Base-by-base conservation (phyloP, 768 basidiomycete genomes). In the Boletus tylopilopsis region DNA sequence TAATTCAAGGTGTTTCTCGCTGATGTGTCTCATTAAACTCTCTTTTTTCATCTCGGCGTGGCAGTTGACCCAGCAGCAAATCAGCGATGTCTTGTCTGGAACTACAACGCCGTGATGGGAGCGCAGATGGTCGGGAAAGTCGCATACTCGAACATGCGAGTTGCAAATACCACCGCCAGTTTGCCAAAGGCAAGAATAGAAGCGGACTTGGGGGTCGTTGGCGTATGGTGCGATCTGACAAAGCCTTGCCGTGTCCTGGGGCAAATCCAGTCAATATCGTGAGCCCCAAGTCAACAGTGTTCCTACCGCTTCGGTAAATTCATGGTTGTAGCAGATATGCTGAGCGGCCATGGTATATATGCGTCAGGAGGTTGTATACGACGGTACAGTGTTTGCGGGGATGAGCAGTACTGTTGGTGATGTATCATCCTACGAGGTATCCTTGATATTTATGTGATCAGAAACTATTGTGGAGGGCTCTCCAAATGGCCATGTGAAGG, bases 1-100 rank as follows among this genome's bases (percentile, higher is more conserved):
- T 22, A 42, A 36, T 38, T 51, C 49, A 16, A 67, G 54, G 21
- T 67, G 66, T 25, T 21, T 50, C 36, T 67, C 66, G 22, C 54
- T 55, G 18, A 67, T 32, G 18, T 69, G 66, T n/a, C 67, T 54
- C 19, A 47, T 25, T 15, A 67, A 19, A 21, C 60, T 61, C 47
- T 67, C 65, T 34, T 41, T 67, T 13, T 49, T 69, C 61, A 69
- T 63, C 0, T 38, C 43, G 8, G 23, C 0, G 4, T 3, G 19
- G 24, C 66, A 69, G 10, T 32, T 30, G 18, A 15, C 3, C 66
- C 66, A 67, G 24, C 7, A 19, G 11, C 67, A 69, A 2, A 0
- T 30, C 10, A 68, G 0, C 1, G 0, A 0, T 9, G 34, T 5
- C 21, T 46, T 36, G 0, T 63, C 66, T n/a, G 59, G 16, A 6